Percentiles rank a stretch among this genome's conserved stretches.
These are phyloP conservation scores for Alternaria postmessia DNA, from an alignment of 2,329 filamentous ascomycete species.

Conservation along the genomic window DNA sequence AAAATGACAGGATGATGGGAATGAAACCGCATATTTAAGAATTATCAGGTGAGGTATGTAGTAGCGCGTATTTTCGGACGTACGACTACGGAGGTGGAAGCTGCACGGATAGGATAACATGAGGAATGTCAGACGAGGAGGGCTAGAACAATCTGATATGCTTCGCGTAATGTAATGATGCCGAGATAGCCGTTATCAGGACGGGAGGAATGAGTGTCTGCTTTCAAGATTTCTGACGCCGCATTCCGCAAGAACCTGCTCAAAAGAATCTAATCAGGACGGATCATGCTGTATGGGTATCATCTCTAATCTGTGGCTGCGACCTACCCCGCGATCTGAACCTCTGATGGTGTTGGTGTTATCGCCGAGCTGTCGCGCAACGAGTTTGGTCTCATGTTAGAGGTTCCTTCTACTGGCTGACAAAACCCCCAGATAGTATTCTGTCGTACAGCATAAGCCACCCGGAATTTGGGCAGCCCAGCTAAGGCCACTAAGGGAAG, in stretches of 20 bases:
- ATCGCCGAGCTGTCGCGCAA: conserved; percentile 18
- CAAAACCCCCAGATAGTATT: not conserved
- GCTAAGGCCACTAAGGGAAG: not conserved
- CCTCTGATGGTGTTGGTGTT: not conserved
- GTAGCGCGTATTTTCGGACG: conserved; percentile 6
- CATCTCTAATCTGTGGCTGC: not conserved
- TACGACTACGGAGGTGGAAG: not conserved
- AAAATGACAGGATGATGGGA: not conserved
- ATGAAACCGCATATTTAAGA: not conserved
- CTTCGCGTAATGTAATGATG: conserved; percentile 9
- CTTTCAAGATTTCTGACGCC: not conserved
- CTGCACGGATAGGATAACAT: conserved; percentile 2
- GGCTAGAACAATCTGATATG: conserved; percentile 8
- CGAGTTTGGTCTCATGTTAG: conserved; percentile 16
- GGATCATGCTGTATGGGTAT: not conserved
- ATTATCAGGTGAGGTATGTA: not conserved
- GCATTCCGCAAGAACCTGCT: not conserved
- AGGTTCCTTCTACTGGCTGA: conserved; percentile 22
- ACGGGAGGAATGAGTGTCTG: not conserved
- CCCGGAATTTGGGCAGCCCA: not conserved
- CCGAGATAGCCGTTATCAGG: conserved; percentile 16
- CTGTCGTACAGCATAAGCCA: conserved; percentile 11
- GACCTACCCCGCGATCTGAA: conserved; percentile 15
- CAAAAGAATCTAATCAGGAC: not conserved
- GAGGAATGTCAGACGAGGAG: conserved; percentile 6